phyloP scores from a whole-genome alignment of 345 rosid species.

The Eucalyptus pauciflora region DNA sequence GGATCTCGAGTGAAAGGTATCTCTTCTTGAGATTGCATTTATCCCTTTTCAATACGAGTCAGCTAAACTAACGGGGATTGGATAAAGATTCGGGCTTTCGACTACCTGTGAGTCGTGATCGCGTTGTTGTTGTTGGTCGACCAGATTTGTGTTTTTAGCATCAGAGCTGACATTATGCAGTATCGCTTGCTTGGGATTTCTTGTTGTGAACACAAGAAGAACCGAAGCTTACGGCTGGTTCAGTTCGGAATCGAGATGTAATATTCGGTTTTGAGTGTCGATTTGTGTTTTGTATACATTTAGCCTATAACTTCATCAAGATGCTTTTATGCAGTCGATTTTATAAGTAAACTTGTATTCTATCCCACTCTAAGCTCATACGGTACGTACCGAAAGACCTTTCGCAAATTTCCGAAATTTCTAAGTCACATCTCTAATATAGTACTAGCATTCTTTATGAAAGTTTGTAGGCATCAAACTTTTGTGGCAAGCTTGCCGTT shows the following conservation, averaged over 20 bases:
- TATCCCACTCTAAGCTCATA: not conserved
- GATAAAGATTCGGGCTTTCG: not conserved
- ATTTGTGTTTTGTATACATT: not conserved
- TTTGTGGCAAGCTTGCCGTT: not conserved
- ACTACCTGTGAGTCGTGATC: not conserved
- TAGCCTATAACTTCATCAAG: not conserved
- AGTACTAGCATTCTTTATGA: not conserved
- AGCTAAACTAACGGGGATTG: not conserved
- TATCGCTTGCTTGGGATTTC: not conserved
- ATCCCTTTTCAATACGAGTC: not conserved
- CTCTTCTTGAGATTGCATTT: not conserved
- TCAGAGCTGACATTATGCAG: not conserved
- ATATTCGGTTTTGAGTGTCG: not conserved
- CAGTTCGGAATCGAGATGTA: not conserved
- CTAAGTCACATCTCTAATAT: not conserved
- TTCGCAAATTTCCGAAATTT: not conserved
- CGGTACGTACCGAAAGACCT: fast-evolving
- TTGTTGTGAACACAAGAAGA: fast-evolving
- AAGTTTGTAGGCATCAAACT: not conserved
- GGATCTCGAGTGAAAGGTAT: not conserved
- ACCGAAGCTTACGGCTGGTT: not conserved
- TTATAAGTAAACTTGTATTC: not conserved
- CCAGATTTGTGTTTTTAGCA: not conserved
- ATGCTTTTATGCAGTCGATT: not conserved
- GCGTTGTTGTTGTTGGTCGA: not conserved